A percentile compares a stretch with the other conserved stretches of the same genome.
Conservation (phyloP, 2,329 filamentous ascomycete species). For the Hysterium pulicare region DNA sequence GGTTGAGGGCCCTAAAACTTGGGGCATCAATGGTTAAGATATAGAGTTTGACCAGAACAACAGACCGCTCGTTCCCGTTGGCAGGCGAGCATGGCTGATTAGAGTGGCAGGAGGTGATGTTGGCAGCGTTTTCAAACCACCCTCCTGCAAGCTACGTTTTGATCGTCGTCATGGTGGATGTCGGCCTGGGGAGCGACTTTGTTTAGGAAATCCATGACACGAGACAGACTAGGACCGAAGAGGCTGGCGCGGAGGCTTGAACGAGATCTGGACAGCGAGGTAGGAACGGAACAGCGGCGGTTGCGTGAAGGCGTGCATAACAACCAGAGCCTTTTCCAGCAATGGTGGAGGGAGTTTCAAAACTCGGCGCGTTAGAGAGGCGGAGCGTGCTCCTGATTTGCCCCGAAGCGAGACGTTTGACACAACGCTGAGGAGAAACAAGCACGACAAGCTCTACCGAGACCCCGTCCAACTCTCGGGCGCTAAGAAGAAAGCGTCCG, state of each 20-base stretch:
- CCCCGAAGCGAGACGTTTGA: constrained; percentile 37
- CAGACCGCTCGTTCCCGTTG: constrained; percentile 25
- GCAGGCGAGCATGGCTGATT: constrained; percentile 34
- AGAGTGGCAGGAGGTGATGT: constrained; percentile 39
- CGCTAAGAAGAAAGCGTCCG: constrained; percentile 30
- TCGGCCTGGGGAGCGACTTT: constrained; percentile 28
- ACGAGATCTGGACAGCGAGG: constrained; percentile 26
- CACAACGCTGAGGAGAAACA: constrained; percentile 38
- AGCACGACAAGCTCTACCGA: constrained; percentile 13
- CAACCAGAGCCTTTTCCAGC: constrained; percentile 23
- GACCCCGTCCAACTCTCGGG: constrained; percentile 17
- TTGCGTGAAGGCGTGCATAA: constrained; percentile 36
- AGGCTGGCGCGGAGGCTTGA: constrained; percentile 22
- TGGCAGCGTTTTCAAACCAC: constrained; percentile 42
- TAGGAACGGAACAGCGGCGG: constrained; percentile 15
- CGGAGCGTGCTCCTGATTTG: constrained; percentile 32
- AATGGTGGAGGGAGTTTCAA: constrained; percentile 36
- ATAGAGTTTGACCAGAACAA: constrained; percentile 30
- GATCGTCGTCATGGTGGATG: constrained; percentile 33
- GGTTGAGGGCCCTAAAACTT: constrained; percentile 29
- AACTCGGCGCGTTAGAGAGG: constrained; percentile 35
- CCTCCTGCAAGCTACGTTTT: constrained; percentile 33
- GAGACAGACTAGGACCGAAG: constrained; percentile 37
- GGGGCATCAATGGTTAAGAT: constrained; percentile 22
- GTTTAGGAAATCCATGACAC: constrained; percentile 37